These are phyloP conservation scores for Penicillium robsamsonii DNA, from an alignment of 495 filamentous ascomycete species.

Conservation along the genomic window DNA sequence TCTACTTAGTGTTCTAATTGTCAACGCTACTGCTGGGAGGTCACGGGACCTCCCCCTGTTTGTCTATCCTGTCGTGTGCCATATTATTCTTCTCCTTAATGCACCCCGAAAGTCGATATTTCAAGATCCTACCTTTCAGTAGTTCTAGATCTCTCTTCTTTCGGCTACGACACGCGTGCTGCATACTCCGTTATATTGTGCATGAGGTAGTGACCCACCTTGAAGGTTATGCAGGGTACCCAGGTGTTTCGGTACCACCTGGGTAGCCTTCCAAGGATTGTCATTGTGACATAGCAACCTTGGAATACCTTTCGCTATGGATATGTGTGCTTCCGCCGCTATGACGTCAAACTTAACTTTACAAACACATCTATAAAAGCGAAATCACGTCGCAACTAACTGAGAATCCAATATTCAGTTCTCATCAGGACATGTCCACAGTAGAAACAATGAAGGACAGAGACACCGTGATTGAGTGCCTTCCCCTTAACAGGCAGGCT, in stretches of 20 bases:
- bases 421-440: background rate
- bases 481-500: too few relatives aligned
- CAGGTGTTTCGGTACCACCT: too few relatives aligned
- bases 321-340: background rate
- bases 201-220: background rate
- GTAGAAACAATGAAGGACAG: conserved; percentile 6
- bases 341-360: background rate
- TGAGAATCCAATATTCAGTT: background rate
- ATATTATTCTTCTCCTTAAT: too few relatives aligned
- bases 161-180: too few relatives aligned
- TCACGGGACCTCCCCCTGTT: too few relatives aligned
- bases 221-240: too few relatives aligned
- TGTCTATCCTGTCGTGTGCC: too few relatives aligned
- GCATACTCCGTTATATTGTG: background rate
- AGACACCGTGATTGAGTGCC: conserved; percentile 4
- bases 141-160: too few relatives aligned
- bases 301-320: background rate
- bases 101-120: too few relatives aligned
- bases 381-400: background rate
- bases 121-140: too few relatives aligned
- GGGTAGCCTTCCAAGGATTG: too few relatives aligned
- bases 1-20: background rate
- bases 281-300: background rate
- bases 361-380: background rate
- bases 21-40: background rate